Evolutionary conservation across 805 yeast genomes (phyloP), one percentile per base, ranked within the genome.

Genomic region (Millerago galiae): DNA sequence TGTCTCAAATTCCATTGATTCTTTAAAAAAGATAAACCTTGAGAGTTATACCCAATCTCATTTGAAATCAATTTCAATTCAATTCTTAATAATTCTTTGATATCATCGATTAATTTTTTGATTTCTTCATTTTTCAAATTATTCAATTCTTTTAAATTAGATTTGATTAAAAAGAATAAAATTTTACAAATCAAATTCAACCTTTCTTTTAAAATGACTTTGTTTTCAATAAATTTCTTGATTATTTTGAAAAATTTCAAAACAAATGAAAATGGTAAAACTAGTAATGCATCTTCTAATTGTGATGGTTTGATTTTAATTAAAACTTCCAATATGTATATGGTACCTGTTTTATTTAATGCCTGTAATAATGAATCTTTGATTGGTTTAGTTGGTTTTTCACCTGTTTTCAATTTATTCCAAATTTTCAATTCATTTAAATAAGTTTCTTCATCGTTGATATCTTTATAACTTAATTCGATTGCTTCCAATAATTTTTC

Each of bases 201-300:
- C 53, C 79, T 73, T 41, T 68, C 68, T 38, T 71, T 70, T 28
- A 75, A 54, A 43, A 76, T 67, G 43, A 65, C 60, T 34, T 68
- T 61, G 24, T 66, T 66, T 40, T 67, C 62, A 31, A 93, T 77
- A 87, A 96, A 90, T 25, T 77, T 70, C 49, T 79, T 82, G 41
- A 93, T 77, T 53, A 89, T 84, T 51, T 71, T 72, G 48, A 93
- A 71, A 39, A 93, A 70, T 50, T 76, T 77, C 43, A 81, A 59
- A 2, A 90, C 81, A 62, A 81, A 83, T 10, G 95, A 87, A 56
- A 91, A 90, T 27, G 99, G 96, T 41, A 93, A 69, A 1, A 93
- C 95, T 37, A 93, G 65, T 42, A 93, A 71, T 2, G 98, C 95
- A 63, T 93, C 99, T 54, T 91, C 96, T 29, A 93, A 66, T 55